Evolutionary conservation across 305 asterid species (phyloP).

Genomic region (Rubia tinctorum): DNA sequence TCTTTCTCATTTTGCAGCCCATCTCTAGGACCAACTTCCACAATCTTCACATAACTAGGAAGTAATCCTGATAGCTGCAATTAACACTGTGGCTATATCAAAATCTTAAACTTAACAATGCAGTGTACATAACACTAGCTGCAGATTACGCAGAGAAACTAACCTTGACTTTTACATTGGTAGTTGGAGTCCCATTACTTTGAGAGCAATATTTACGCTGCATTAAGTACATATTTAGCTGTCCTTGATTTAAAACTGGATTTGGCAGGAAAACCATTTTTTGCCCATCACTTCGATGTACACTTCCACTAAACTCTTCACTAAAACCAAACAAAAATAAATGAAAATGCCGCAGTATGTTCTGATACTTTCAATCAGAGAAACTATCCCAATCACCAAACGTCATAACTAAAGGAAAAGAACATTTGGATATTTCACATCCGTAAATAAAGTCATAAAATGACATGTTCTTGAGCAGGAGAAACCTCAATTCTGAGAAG

Average conservation of each 20-base stretch:
- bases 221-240: background rate
- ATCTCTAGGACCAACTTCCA: conserved; percentile 95
- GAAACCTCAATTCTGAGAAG: background rate
- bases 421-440: background rate
- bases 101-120: background rate
- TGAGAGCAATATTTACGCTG: conserved; percentile 4
- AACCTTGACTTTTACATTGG: conserved; percentile 7
- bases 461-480: background rate
- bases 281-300: background rate
- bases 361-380: background rate
- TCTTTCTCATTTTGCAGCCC: conserved; percentile 90
- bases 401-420: background rate
- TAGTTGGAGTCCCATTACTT: background rate
- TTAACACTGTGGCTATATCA: background rate
- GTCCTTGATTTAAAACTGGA: background rate
- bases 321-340: conserved; percentile 1
- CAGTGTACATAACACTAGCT: background rate
- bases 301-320: conserved; percentile 1
- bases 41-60: conserved; percentile 74
- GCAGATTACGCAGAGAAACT: background rate
- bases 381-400: background rate
- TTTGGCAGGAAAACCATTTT: background rate
- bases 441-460: background rate
- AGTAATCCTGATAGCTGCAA: conserved; percentile 52
- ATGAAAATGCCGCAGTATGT: background rate